These are phyloP conservation scores for Sporodiniella umbellata DNA, from an alignment of 371 early-diverging fungal genomes.

Conservation along the genomic window DNA sequence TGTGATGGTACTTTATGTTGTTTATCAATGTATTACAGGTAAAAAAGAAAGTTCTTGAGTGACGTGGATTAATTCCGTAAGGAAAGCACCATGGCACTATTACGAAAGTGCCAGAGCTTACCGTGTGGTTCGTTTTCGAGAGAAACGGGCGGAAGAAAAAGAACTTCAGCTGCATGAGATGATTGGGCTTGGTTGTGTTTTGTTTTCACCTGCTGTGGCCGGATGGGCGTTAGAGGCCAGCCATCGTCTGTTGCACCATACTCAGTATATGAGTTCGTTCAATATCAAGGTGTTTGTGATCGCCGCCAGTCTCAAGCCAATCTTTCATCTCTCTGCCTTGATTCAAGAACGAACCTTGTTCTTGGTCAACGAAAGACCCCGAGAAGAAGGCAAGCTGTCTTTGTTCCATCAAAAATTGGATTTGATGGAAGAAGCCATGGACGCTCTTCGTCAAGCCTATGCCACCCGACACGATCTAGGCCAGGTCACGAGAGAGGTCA, in stretches of 20 bases:
- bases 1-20: constrained; percentile 47
- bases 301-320: constrained; percentile 57
- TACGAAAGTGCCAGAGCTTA: constrained; percentile 54
- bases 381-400: constrained; percentile 48
- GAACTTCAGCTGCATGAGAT: constrained; percentile 58
- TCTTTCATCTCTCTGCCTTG: constrained; percentile 51
- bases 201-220: constrained; percentile 54
- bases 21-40: constrained; percentile 61
- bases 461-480: constrained; percentile 65
- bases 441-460: constrained; percentile 55
- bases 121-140: constrained; percentile 18
- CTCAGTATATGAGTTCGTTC: constrained; percentile 56
- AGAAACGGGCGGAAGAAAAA: constrained; percentile 35
- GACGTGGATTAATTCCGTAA: no score
- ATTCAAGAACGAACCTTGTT: constrained; percentile 53
- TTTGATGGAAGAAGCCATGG: constrained; percentile 54
- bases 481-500: constrained; percentile 31
- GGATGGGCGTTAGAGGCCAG: constrained; percentile 58
- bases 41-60: no score
- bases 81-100: constrained; percentile 56
- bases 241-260: constrained; percentile 51
- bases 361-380: constrained; percentile 54
- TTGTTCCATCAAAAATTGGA: constrained; percentile 39
- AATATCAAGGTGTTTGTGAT: constrained; percentile 64
- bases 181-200: constrained; percentile 46